Evolutionary conservation across 1,139 yeast genomes (phyloP).

Genomic region (Pichia sp.): DNA sequence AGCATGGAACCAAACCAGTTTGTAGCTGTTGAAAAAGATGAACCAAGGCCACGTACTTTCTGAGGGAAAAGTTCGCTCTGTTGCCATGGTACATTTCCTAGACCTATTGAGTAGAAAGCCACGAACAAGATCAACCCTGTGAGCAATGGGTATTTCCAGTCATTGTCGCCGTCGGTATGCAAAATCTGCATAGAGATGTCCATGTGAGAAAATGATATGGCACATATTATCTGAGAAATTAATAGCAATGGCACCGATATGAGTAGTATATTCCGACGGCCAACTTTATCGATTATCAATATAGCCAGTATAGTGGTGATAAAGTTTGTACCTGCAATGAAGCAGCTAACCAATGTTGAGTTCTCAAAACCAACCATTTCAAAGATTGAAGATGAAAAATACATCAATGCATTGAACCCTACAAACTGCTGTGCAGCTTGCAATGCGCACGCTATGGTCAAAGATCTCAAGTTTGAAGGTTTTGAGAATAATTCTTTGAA

Average conservation of each 20-base stretch:
- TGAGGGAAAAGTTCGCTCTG: conserved; percentile 56
- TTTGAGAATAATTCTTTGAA: conserved; percentile 36
- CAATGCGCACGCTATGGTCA: conserved; percentile 50
- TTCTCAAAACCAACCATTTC: conserved; percentile 49
- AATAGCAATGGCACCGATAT: conserved; percentile 43
- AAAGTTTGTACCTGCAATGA: conserved; percentile 52
- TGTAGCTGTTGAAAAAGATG: conserved; percentile 49
- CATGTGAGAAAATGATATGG: conserved; percentile 40
- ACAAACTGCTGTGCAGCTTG: conserved; percentile 56
- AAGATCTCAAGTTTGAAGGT: conserved; percentile 46
- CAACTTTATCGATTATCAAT: conserved; percentile 44
- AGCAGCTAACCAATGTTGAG: conserved; percentile 50
- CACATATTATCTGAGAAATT: conserved; percentile 42
- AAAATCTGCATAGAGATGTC: too few species aligned
- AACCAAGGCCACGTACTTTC: conserved; percentile 48
- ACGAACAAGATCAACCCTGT: conserved; percentile 44
- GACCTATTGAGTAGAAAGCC: conserved; percentile 50
- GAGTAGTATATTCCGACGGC: conserved; percentile 45
- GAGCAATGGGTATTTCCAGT: conserved; percentile 43
- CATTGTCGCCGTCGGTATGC: too few species aligned
- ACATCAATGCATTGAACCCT: conserved; percentile 57
- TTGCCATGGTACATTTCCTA: conserved; percentile 58
- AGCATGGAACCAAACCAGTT: conserved; percentile 55
- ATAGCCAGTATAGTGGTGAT: conserved; percentile 48
- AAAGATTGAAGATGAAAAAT: conserved; percentile 50